These are phyloP conservation scores for Xylaria sp. DNA, from an alignment of 2,329 filamentous ascomycete species.

Conservation along the genomic window DNA sequence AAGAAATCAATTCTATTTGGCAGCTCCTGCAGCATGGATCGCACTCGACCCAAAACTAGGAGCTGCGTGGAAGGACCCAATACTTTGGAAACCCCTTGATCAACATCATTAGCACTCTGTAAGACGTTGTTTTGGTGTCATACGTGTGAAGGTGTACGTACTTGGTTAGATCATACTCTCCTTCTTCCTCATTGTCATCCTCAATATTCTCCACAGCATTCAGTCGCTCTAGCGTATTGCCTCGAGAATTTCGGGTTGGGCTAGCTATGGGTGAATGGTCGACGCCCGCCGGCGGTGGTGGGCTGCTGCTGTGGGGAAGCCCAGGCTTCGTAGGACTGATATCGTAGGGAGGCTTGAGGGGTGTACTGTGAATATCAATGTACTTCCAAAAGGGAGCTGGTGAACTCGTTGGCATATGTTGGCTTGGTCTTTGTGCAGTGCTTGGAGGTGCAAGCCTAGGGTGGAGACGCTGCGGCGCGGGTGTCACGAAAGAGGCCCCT, in stretches of 20 bases:
- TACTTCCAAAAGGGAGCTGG: conserved; percentile 92
- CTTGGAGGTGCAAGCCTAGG: conserved; percentile 82
- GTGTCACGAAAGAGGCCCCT: conserved; percentile 72
- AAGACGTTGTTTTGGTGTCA: background rate
- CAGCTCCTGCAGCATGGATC: conserved; percentile 24
- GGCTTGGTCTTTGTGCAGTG: conserved; percentile 82
- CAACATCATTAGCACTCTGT: conserved; percentile 44
- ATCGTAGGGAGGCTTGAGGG: conserved; percentile 68
- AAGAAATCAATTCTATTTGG: conserved; percentile 17
- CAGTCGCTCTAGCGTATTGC: conserved; percentile 45
- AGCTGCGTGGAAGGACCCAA: conserved; percentile 68
- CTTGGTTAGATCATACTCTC: conserved; percentile 70
- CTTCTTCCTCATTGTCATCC: conserved; percentile 59
- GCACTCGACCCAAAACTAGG: conserved; percentile 35
- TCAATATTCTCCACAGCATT: conserved; percentile 41
- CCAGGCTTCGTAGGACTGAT: conserved; percentile 67
- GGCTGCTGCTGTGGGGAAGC: conserved; percentile 67
- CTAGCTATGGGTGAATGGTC: conserved; percentile 64
- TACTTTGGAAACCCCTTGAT: conserved; percentile 72
- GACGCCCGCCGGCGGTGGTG: conserved; percentile 59
- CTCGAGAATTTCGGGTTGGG: conserved; percentile 56
- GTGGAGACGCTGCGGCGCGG: conserved; percentile 77
- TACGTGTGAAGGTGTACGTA: conserved; percentile 49
- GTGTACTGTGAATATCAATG: conserved; percentile 79
- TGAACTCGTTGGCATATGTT: conserved; percentile 86